Evolutionary conservation across 2,329 filamentous ascomycete species (phyloP).

Genomic region (Fusarium musae): DNA sequence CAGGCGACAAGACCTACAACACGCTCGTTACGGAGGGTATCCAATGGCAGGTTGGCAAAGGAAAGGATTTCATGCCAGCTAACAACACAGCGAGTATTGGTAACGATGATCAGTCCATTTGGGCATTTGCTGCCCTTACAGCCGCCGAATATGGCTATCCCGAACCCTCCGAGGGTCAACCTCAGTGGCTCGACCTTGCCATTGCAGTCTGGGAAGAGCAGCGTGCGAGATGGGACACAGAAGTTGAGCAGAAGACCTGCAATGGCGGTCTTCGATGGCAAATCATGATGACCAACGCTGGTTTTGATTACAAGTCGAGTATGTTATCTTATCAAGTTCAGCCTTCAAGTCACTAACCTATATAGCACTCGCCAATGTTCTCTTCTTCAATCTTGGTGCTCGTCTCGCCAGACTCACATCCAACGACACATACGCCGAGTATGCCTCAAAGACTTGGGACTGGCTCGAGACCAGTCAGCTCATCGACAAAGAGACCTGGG

Average conservation of each 20-base stretch:
- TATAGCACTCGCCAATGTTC: conserved; percentile 66
- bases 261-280: conserved; percentile 77
- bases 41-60: conserved; percentile 65
- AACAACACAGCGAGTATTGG: conserved; percentile 66
- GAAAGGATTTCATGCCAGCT: conserved; percentile 67
- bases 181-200: conserved; percentile 72
- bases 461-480: conserved; percentile 66
- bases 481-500: conserved; percentile 68
- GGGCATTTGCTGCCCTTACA: conserved; percentile 74
- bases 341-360: neutral
- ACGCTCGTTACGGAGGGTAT: conserved; percentile 65
- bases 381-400: conserved; percentile 72
- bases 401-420: conserved; percentile 76
- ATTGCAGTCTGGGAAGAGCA: conserved; percentile 60
- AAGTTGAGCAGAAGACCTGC: conserved; percentile 53
- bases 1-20: conserved; percentile 73
- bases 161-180: conserved; percentile 60
- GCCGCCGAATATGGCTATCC: conserved; percentile 73
- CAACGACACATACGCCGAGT: conserved; percentile 72
- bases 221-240: conserved; percentile 63
- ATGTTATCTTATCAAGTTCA: conserved; percentile 13
- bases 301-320: conserved; percentile 81
- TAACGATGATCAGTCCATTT: conserved; percentile 78
- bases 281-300: conserved; percentile 76
- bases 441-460: conserved; percentile 70